Percentiles rank a stretch among this genome's conserved stretches.
Evolutionary conservation across 1,284 basidiomycete genomes (phyloP).

Genomic region (Cronartium quercuum): DNA sequence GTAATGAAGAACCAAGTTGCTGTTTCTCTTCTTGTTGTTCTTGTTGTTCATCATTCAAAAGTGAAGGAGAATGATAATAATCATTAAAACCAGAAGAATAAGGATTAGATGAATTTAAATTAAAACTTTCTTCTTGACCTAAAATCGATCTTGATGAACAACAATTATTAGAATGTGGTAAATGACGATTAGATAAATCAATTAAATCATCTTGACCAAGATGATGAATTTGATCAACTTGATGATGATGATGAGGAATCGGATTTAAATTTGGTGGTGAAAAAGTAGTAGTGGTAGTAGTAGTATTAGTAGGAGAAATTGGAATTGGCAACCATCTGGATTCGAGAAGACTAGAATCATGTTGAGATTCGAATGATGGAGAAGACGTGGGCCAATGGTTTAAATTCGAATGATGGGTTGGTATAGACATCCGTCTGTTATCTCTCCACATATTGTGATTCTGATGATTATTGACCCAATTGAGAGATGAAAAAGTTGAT

Average conservation of each 20-base stretch:
- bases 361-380: not conserved
- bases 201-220: not conserved
- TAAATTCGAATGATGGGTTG: not conserved
- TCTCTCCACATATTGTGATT: too few relatives aligned
- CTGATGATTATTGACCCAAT: not conserved
- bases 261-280: not conserved
- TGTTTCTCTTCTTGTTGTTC: too few relatives aligned
- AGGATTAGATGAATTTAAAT: too few relatives aligned
- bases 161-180: too few relatives aligned
- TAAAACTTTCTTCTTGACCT: too few relatives aligned
- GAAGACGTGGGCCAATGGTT: not conserved
- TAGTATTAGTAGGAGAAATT: not conserved
- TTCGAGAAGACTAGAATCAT: not conserved
- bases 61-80: too few relatives aligned
- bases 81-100: too few relatives aligned
- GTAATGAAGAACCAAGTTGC: too few relatives aligned
- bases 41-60: too few relatives aligned
- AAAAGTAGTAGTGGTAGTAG: not conserved
- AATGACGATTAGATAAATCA: too few relatives aligned
- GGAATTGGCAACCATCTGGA: not conserved
- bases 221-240: not conserved
- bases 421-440: not conserved
- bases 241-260: not conserved
- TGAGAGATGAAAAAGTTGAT: not conserved
- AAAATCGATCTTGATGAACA: too few relatives aligned